Evolutionary conservation across 805 yeast species (phyloP).

Genomic region (Blastobotrys attinorum): DNA sequence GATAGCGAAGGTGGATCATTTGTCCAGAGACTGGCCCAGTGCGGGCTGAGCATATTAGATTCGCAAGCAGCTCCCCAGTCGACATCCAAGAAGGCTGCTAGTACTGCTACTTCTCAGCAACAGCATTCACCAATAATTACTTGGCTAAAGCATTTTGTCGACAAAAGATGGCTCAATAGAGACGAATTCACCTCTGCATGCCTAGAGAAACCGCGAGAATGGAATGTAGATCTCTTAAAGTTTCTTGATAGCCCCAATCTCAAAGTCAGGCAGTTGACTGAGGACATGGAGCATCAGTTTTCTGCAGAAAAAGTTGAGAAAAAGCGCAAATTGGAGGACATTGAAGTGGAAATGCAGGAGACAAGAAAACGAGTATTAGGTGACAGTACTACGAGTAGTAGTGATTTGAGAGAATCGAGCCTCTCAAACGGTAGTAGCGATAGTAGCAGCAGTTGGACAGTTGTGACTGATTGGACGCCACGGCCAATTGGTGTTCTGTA

Average conservation of each 20-base stretch:
- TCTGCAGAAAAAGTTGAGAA: background rate
- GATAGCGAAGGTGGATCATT: constrained; percentile 8
- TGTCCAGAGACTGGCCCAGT: constrained; percentile 6
- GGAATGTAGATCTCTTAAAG: constrained; percentile 8
- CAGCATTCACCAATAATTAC: background rate
- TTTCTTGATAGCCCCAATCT: background rate
- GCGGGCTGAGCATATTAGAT: constrained; percentile 7
- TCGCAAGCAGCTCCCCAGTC: too few relatives aligned
- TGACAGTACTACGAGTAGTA: background rate
- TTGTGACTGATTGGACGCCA: constrained; percentile 13
- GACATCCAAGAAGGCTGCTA: too few relatives aligned
- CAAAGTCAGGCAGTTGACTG: background rate
- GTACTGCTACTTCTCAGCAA: background rate
- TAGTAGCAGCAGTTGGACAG: constrained; percentile 7
- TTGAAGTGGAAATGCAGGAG: constrained; percentile 10
- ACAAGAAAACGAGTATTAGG: constrained; percentile 9
- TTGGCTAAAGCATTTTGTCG: constrained; percentile 10
- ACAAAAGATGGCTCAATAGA: background rate
- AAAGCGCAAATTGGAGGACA: constrained; percentile 4
- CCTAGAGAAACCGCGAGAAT: constrained; percentile 2
- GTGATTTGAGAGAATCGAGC: too few relatives aligned
- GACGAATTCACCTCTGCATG: constrained; percentile 2
- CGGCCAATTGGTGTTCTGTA: constrained; percentile 15
- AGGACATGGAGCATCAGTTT: constrained; percentile 8
- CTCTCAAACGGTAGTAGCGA: background rate